A percentile compares a stretch with the other conserved stretches of the same genome.
Evolutionary conservation across 148 eudicot species (phyloP).

Genomic region (Fagopyrum tataricum): DNA sequence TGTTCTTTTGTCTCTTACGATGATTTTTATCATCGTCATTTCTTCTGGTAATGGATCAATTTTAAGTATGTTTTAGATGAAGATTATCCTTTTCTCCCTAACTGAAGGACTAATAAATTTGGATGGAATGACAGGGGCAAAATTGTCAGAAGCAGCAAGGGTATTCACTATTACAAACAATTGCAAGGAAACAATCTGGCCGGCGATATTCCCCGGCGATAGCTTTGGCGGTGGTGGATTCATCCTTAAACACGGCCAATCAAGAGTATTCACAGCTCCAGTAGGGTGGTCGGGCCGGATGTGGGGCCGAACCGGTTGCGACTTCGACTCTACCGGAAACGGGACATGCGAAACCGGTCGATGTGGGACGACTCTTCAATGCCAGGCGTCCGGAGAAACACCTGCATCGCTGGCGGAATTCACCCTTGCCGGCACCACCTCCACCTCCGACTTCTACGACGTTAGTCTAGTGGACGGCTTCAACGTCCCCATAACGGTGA

Average conservation of each 20-base stretch:
- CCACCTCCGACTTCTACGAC: conserved; percentile 56
- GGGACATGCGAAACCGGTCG: conserved; percentile 54
- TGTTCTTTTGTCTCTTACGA: background rate
- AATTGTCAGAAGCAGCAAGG: conserved; percentile 33
- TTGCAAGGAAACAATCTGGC: conserved; percentile 70
- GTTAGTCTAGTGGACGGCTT: conserved; percentile 93
- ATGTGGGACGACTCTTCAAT: conserved; percentile 48
- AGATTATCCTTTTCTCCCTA: too few relatives aligned
- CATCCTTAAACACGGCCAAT: conserved; percentile 29
- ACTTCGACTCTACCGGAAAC: conserved; percentile 38
- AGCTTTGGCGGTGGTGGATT: conserved; percentile 60
- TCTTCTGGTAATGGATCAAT: conserved; percentile 12
- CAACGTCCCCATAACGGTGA: conserved; percentile 58
- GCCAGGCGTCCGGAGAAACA: conserved; percentile 35
- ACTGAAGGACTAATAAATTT: background rate
- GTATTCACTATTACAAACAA: conserved; percentile 47
- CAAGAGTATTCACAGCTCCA: conserved; percentile 40
- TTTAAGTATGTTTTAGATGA: background rate
- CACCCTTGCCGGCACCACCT: conserved; percentile 34
- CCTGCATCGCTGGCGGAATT: conserved; percentile 72
- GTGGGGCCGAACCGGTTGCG: conserved; percentile 70
- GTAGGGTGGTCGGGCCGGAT: conserved; percentile 57
- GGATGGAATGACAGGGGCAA: conserved; percentile 23
- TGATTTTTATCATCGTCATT: background rate
- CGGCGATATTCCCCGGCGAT: conserved; percentile 47